These are phyloP conservation scores for Biscogniauxia mediterranea DNA, from an alignment of 2,329 filamentous ascomycete genomes.

Conservation along the genomic window DNA sequence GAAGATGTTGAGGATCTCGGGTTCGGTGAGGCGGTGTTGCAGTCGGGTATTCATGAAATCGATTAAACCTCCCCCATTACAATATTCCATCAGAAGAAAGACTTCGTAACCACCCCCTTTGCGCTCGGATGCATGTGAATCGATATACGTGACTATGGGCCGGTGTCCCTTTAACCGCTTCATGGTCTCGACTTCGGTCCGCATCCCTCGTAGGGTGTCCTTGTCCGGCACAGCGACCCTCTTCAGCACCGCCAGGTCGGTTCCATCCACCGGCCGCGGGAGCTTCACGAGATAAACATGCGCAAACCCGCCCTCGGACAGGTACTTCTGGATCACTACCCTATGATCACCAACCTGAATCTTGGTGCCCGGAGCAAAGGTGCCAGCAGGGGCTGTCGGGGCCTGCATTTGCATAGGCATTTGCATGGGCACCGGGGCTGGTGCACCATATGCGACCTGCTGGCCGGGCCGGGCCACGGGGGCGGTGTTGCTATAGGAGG, in stretches of 20 bases:
- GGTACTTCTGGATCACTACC: constrained; percentile 93
- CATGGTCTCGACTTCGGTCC: constrained; percentile 99
- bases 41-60: constrained; percentile 99
- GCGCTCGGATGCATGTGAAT: constrained; percentile 94
- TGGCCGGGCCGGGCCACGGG: constrained; percentile 40
- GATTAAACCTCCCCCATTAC: constrained; percentile 89
- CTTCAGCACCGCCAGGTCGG: constrained; percentile 84
- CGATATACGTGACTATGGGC: constrained; percentile 96
- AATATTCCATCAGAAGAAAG: constrained; percentile 97
- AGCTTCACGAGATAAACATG: constrained; percentile 96
- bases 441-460: constrained; percentile 40
- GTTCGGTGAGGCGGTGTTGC: constrained; percentile 94
- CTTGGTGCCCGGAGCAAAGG: constrained; percentile 90
- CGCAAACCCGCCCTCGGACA: constrained; percentile 96
- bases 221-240: constrained; percentile 96
- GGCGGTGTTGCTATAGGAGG: constrained; percentile 29
- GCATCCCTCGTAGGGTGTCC: constrained; percentile 90
- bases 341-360: constrained; percentile 92
- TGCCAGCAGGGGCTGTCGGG: constrained; percentile 65
- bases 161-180: constrained; percentile 97
- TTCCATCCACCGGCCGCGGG: constrained; percentile 71
- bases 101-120: constrained; percentile 95
- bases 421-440: constrained; percentile 31
- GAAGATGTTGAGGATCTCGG: constrained; percentile 96
- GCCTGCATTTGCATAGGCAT: constrained; percentile 33